A percentile compares a stretch with the other conserved stretches of the same genome.
These are phyloP conservation scores for Ustilago vetiveriae DNA, from an alignment of 1,284 basidiomycete species.

Conservation along the genomic window DNA sequence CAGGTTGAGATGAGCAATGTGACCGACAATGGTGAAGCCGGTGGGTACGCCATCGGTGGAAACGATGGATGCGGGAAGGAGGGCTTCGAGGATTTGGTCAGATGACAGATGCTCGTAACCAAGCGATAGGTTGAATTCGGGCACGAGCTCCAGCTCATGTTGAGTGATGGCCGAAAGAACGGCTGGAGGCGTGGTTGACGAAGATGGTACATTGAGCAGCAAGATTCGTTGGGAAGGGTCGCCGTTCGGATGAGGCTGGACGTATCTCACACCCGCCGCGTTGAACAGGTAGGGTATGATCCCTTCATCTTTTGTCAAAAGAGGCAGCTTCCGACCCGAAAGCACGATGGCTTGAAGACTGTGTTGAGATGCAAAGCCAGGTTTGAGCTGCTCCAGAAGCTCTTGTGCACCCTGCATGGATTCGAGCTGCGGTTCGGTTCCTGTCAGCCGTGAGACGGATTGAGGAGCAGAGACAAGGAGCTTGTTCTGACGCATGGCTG, in stretches of 20 bases:
- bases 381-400: constrained; percentile 33
- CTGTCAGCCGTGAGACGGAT: constrained; percentile 19
- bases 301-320: constrained; percentile 23
- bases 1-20: constrained; percentile 90
- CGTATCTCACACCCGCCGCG: constrained; percentile 34
- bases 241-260: constrained; percentile 35
- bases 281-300: constrained; percentile 38
- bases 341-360: constrained; percentile 33
- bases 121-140: constrained; percentile 4
- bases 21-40: constrained; percentile 88
- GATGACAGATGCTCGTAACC: constrained; percentile 38
- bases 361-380: constrained; percentile 17
- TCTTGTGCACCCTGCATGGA: constrained; percentile 16
- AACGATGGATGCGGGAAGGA: constrained; percentile 32
- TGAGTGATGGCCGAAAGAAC: constrained; percentile 5
- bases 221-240: constrained; percentile 33
- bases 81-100: constrained; percentile 39
- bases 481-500: constrained; percentile 27
- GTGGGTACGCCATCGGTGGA: constrained; percentile 78
- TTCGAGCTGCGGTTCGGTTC: constrained; percentile 21
- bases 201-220: constrained; percentile 31
- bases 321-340: constrained; percentile 23
- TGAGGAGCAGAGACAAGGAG: constrained; percentile 19
- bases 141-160: constrained; percentile 15
- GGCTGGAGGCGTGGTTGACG: constrained; percentile 18